Conservation (phyloP, 768 basidiomycete species). For the Lactarius hatsudake region DNA sequence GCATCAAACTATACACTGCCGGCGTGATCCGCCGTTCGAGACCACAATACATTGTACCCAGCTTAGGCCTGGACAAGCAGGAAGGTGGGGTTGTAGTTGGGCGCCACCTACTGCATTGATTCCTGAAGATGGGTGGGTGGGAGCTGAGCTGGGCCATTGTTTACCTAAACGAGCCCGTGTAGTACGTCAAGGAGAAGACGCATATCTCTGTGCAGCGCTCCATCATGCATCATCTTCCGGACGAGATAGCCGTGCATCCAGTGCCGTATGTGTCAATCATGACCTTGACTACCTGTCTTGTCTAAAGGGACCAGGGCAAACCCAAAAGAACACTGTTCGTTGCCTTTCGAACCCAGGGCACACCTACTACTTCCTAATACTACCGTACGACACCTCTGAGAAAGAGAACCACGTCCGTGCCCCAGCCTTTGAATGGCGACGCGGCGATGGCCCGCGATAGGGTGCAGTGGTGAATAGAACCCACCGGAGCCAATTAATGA, state of each 20-base stretch:
- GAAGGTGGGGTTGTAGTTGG: not conserved
- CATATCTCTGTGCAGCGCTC: not conserved
- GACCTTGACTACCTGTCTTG: not conserved
- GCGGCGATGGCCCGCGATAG: not conserved
- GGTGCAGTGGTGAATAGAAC: not conserved
- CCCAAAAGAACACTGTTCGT: not conserved
- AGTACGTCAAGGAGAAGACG: constrained; percentile 7
- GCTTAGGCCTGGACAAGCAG: not conserved
- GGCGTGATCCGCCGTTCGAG: constrained; percentile 5
- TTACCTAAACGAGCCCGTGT: constrained; percentile 1
- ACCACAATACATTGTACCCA: not conserved
- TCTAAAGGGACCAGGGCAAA: not conserved
- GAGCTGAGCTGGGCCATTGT: not conserved
- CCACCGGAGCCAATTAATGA: not conserved
- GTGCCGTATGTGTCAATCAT: constrained; percentile 11
- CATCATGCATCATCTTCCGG: not conserved
- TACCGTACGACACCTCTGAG: not conserved
- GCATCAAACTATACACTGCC: constrained; percentile 1
- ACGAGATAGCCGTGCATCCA: not conserved
- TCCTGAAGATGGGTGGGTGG: not conserved
- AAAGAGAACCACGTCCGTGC: not conserved
- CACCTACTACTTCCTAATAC: too few species aligned
- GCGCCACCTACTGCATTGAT: constrained; percentile 2
- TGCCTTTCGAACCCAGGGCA: too few species aligned
- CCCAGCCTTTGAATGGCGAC: not conserved